phyloP scores from a whole-genome alignment of 2,329 filamentous ascomycete species.

The Teratosphaeria destructans region DNA sequence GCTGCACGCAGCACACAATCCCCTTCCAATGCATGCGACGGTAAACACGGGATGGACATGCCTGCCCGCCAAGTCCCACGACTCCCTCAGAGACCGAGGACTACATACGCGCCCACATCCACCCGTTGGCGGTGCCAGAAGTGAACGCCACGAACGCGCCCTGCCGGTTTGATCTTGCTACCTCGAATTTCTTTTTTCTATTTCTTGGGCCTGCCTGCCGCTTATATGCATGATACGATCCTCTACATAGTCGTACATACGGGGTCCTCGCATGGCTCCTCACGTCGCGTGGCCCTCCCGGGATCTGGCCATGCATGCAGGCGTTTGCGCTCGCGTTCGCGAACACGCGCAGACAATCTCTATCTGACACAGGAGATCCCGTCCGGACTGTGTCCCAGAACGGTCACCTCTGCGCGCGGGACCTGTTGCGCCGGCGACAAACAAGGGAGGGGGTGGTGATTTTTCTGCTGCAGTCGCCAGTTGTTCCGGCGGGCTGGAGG shows the following conservation, averaged over 20 bases:
- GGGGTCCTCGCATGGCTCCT: background rate
- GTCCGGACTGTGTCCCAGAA: background rate
- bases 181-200: background rate
- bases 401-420: background rate
- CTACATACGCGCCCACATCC: background rate
- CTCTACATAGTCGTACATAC: too few species aligned
- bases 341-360: background rate
- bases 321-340: too few species aligned
- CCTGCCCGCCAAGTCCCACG: too few species aligned
- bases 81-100: too few species aligned
- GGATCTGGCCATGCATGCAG: background rate
- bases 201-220: background rate
- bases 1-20: too few species aligned
- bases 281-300: background rate
- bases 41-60: too few species aligned
- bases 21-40: too few species aligned
- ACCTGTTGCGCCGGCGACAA: background rate
- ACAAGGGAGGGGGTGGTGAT: background rate
- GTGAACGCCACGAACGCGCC: background rate
- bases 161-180: background rate
- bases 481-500: background rate
- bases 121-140: background rate
- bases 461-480: background rate
- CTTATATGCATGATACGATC: background rate
- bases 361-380: background rate